Conservation (phyloP, 2,329 filamentous ascomycete genomes). For the Ceratocystis papillata region DNA sequence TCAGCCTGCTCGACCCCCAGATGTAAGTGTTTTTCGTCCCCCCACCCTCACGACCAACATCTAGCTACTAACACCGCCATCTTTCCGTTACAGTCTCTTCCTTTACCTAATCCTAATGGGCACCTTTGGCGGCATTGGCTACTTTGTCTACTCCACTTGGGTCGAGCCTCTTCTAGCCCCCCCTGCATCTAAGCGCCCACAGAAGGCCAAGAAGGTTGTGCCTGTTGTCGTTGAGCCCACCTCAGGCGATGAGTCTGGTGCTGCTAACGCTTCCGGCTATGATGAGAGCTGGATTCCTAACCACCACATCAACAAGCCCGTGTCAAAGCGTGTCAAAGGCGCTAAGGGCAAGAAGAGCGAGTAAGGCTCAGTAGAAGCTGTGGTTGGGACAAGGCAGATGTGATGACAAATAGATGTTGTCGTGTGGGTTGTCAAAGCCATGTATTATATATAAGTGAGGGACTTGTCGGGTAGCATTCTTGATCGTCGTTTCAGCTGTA, state of each 20-base stretch:
- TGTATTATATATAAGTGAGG: no score
- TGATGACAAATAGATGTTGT: no score
- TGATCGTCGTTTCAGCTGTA: no score
- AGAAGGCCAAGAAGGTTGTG: conserved; percentile 58
- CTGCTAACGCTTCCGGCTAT: conserved; percentile 55
- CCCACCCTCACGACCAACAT: conserved; percentile 31
- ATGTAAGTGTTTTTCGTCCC: conserved; percentile 55
- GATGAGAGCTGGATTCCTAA: conserved; percentile 91
- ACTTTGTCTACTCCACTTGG: conserved; percentile 98
- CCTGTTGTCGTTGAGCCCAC: conserved; percentile 51
- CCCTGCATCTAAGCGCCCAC: conserved; percentile 58
- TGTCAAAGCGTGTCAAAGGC: conserved; percentile 56
- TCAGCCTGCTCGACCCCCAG: conserved; percentile 87
- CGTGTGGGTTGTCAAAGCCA: no score
- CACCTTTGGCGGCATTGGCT: conserved; percentile 67
- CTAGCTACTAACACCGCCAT: not conserved
- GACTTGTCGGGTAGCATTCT: no score
- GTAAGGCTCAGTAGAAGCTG: not conserved
- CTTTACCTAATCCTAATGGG: conserved; percentile 83
- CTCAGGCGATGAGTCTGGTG: conserved; percentile 59
- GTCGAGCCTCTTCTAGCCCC: conserved; percentile 82
- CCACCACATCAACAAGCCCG: conserved; percentile 77
- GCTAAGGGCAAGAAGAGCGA: conserved; percentile 36
- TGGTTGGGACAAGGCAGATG: no score
- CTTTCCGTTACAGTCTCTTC: conserved; percentile 60